These are phyloP conservation scores for Pogostemon cablin DNA, from an alignment of 257 asterid genomes.

Conservation along the genomic window DNA sequence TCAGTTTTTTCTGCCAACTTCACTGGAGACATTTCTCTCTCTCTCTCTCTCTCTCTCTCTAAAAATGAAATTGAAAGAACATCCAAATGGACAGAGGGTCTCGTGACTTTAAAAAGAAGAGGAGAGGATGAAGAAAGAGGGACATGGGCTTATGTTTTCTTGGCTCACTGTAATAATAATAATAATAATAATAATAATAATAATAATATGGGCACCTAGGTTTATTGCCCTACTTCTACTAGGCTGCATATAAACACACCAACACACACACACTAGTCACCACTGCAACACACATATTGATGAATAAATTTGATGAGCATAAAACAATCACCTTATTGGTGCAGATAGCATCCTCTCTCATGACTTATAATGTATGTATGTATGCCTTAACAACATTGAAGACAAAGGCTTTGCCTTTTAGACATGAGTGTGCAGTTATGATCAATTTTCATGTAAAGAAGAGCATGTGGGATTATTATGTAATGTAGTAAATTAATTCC, in stretches of 20 bases:
- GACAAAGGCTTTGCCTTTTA: conserved; percentile 55
- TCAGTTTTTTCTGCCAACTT: conserved; percentile 75
- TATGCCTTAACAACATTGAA: conserved; percentile 48
- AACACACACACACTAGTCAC: conserved; percentile 21
- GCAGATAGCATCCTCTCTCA: conserved; percentile 42
- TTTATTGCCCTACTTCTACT: conserved; percentile 47
- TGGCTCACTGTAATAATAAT: conserved; percentile 24
- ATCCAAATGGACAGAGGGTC: conserved; percentile 44
- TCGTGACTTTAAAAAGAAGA: conserved; percentile 80
- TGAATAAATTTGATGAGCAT: conserved; percentile 3
- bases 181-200: too few relatives aligned
- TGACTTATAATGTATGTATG: background rate
- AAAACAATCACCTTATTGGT: conserved; percentile 38
- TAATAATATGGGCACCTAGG: conserved; percentile 30
- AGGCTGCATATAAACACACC: conserved; percentile 34
- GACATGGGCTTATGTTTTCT: conserved; percentile 52
- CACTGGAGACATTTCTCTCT: conserved; percentile 51
- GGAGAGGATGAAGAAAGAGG: conserved; percentile 43
- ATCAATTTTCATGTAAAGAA: conserved; percentile 53
- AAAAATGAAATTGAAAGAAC: conserved; percentile 50
- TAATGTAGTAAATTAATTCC: conserved; percentile 25
- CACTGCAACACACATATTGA: background rate
- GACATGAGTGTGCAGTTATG: conserved; percentile 56
- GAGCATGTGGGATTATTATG: conserved; percentile 52
- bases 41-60: conserved; percentile 42